A percentile compares a stretch with the other conserved stretches of the same genome.
Evolutionary conservation across 805 yeast species (phyloP).

Genomic region (Metschnikowia lunata): DNA sequence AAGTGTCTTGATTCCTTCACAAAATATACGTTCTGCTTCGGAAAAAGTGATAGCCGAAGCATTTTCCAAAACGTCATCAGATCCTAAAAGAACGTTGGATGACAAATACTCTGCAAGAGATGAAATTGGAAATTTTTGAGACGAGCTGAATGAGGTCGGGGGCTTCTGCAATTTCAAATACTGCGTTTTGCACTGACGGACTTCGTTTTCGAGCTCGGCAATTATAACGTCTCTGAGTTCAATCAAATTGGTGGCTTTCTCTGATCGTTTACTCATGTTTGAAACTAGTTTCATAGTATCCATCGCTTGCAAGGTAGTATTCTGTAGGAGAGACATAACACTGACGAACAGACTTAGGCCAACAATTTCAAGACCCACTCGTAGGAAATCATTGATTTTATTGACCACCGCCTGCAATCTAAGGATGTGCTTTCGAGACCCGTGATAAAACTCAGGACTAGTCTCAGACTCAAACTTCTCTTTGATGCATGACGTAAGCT

Average conservation of each 20-base stretch:
- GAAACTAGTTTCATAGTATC: slow-evolving; percentile 7
- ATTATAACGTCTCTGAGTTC: slow-evolving; percentile 9
- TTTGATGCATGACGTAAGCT: slow-evolving; percentile 7
- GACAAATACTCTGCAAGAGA: slow-evolving; percentile 5
- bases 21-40: no score
- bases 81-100: background rate
- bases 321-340: background rate
- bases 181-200: slow-evolving; percentile 2
- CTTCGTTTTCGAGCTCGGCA: slow-evolving; percentile 5
- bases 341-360: background rate
- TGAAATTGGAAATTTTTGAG: slow-evolving; percentile 2
- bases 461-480: background rate
- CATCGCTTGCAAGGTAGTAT: slow-evolving; percentile 3
- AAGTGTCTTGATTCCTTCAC: background rate
- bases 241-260: slow-evolving; percentile 7
- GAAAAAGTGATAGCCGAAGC: background rate
- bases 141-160: background rate
- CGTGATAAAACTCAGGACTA: background rate
- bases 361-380: background rate
- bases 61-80: slow-evolving; percentile 3
- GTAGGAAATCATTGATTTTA: slow-evolving; percentile 1
- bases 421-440: background rate
- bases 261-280: slow-evolving; percentile 1
- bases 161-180: slow-evolving; percentile 1
- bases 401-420: background rate